phyloP scores from a whole-genome alignment of 2,329 filamentous ascomycete species.

The Pseudopyrenochaeta lycopersici region DNA sequence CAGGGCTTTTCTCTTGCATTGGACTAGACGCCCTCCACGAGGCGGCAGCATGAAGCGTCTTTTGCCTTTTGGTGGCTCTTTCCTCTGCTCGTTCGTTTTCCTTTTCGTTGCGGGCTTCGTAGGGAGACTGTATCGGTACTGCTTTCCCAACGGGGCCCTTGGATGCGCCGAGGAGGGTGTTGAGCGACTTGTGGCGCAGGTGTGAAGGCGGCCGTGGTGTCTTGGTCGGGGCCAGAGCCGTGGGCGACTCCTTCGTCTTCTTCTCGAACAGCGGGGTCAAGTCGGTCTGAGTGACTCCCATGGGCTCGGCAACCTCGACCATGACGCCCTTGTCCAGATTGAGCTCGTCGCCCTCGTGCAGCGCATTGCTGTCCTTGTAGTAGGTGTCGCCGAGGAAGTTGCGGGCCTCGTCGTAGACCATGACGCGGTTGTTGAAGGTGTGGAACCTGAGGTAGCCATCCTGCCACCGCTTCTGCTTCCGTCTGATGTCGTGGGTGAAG shows the following conservation, averaged over 20 bases:
- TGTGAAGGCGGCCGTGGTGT: conserved; percentile 43
- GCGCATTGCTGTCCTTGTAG: conserved; percentile 73
- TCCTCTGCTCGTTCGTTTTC: conserved; percentile 44
- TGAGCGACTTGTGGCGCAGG: conserved; percentile 66
- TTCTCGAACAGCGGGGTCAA: conserved; percentile 78
- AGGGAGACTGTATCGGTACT: conserved; percentile 69
- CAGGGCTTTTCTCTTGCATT: conserved; percentile 11
- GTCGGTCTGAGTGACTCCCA: conserved; percentile 80
- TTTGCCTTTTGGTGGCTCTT: conserved; percentile 52
- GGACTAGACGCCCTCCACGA: conserved; percentile 26
- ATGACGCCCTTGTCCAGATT: conserved; percentile 78
- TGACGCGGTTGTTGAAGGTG: conserved; percentile 87
- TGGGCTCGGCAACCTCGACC: conserved; percentile 80
- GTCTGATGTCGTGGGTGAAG: conserved; percentile 83
- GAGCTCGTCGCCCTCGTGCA: conserved; percentile 84
- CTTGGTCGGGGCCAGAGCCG: conserved; percentile 24
- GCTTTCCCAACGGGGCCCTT: conserved; percentile 71
- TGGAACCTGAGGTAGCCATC: conserved; percentile 90
- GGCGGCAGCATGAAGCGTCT: conserved; percentile 24
- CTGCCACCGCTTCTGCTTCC: conserved; percentile 93
- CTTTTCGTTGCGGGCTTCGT: conserved; percentile 60
- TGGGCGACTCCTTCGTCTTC: conserved; percentile 58
- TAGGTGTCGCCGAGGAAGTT: conserved; percentile 87
- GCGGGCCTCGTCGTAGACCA: conserved; percentile 85
- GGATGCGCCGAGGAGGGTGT: conserved; percentile 71